Base-by-base conservation (phyloP, 2,329 filamentous ascomycete genomes). In the Trichoderma simmonsii region DNA sequence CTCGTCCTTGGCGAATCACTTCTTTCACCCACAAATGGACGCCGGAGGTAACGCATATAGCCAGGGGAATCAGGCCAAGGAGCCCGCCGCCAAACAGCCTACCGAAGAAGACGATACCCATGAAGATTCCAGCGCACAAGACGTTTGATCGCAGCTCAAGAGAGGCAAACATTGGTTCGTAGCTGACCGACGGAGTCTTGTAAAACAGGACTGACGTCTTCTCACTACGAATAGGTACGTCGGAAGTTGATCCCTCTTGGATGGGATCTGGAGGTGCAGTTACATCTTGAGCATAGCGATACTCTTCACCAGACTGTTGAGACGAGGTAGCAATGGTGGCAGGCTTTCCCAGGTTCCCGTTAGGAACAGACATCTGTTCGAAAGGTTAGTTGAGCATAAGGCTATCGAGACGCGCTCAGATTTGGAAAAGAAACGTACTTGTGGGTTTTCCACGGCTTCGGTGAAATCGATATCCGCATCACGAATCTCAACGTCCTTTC, bases 131-230 rank as follows among this genome's bases (percentile, higher is more conserved):
- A 12, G 86, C 83, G 75, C 92, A 93, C 5, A 98, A 82, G 0
- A 89, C 84, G 60, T 89, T 90, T n/a, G 92, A 93, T 11, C 91
- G 89, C 75, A 89, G 88, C 82, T 98, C 94, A 72, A 98, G 81
- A 14, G 88, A 82, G 24, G 86, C 88, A 79, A 93, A 98, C 88
- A 94, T 97, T 5, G 95, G 94, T 81, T 97, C 93, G 79, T 94
- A 97, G 83, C 91, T 94, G 75, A 97, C 88, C 0, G 92, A 92
- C 0, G 95, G 95, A 0, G 95, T 98, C 18, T 96, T 95, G 81
- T 98, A 95, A 82, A 98, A 98, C 34, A 98, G 87, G 21, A 98
- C 91, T 74, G 97, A 98, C 4, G 96, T 98, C 87, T 96, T 98
- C 80, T 98, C 95, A 77, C 95, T 95, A 78, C 95, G 93, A 72